Evolutionary conservation across 2,329 filamentous ascomycete species (phyloP), one percentile per base, ranked within the genome.

Genomic region (Leptosphaerulina australis): DNA sequence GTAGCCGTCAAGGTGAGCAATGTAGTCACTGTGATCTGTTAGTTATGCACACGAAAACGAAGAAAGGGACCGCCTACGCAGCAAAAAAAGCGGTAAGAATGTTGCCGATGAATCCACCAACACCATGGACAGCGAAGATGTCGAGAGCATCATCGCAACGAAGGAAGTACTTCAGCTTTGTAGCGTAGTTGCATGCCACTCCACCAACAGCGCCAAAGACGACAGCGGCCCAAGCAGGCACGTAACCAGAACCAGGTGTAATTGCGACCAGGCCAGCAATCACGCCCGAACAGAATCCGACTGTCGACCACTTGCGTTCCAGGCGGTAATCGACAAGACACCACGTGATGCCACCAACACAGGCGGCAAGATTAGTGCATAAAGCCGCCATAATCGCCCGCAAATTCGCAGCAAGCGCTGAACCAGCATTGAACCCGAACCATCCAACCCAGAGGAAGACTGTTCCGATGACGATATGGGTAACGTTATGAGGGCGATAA

Each of bases 361-460:
- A 90, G 26, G 91, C 91, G 18, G 91, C 87, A 22, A 96, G 77
- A 71, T 96, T 94, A 44, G 91, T 96, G 33, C 93, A 89, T 1
- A 93, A 81, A 9, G 88, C 88, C 34, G 91, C 91, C 86, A 96
- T 91, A 63, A 96, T 82, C 34, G 90, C 90, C 38, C 91, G 87
- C 67, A 96, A 74, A 72, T 94, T 95, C 41, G 90, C 90, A 38
- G 86, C 81, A 46, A 94, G 79, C 11, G 90, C 91, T 12, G 88
- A 91, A 58, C 91, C 91, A 39, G 89, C 90, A 65, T 96, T 96
- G 84, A 96, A 96, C 37, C 91, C 91, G 67, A 96, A 95, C 91
- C 91, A 96, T 44, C 91, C 91, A 12, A 96, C 88, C 91, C 91
- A 96, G 12, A 96, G 85, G 76, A 96, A 96, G 36, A 96, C 90